Evolutionary conservation across 805 yeast species (phyloP), one percentile per base, ranked within the genome.

Genomic region (Myxozyma kluyveri): DNA sequence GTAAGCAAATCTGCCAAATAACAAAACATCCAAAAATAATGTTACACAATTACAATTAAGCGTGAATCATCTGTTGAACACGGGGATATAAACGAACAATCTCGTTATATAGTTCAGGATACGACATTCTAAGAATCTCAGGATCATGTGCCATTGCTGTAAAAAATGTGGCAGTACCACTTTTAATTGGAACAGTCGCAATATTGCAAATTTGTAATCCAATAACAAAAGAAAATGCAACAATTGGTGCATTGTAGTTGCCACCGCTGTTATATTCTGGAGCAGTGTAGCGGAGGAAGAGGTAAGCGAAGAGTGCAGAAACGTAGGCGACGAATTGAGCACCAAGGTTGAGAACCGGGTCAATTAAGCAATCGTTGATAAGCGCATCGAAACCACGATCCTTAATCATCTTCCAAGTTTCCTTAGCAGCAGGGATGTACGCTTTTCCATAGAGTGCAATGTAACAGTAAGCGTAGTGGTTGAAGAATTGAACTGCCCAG

Each of bases 391-490:
- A 74, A 31, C 96, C 96, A 67, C 88, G 85, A 65, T 75, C 81
- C 63, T 84, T 78, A 60, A 90, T 68, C 69, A 90, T 75, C 61
- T 81, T 79, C 80, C 89, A 84, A 0, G 97, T 86, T 54, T 87
- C 91, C 61, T 78, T 84, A 0, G 96, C 90, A 0, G 95, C 82
- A 26, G 75, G 72, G 44, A 86, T 63, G 64, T 89, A 91, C 32
- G 81, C 75, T 61, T 83, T 82, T 42, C 97, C 97, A 69, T 88
- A 91, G 22, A 90, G 75, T 0, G 96, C 95, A 62, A 90, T 75
- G 64, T 83, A 88, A 26, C 93, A 83, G 67, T 86, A 87, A 4
- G 96, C 95, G 65, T 88, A 90, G 66, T 86, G 91, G 70, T 90
- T 88, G 73, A 90, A 89, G 75, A 87, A 89, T 54, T 82, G 76